These are phyloP conservation scores for Xylariaceae sp. DNA, from an alignment of 2,329 filamentous ascomycete species.

Conservation along the genomic window DNA sequence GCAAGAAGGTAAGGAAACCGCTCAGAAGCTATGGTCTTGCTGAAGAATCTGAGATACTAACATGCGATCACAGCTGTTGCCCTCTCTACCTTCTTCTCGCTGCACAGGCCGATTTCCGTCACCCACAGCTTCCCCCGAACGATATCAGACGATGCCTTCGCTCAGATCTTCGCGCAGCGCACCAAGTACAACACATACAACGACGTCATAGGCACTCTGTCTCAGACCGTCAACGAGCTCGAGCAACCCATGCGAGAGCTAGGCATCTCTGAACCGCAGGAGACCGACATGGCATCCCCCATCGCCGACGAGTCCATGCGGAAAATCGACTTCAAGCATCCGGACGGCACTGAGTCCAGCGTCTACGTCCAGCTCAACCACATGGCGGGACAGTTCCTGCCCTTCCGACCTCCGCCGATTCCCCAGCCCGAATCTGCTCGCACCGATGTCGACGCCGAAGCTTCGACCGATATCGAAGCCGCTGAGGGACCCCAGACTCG, in stretches of 20 bases:
- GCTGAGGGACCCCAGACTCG: conserved; percentile 45
- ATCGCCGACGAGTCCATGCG: conserved; percentile 47
- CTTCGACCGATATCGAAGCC: conserved; percentile 29
- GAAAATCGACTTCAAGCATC: conserved; percentile 52
- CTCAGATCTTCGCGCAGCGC: conserved; percentile 72
- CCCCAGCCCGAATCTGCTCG: conserved; percentile 57
- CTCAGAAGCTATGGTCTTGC: no score
- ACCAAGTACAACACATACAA: conserved; percentile 49
- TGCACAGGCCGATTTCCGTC: conserved; percentile 90
- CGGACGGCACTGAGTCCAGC: conserved; percentile 56
- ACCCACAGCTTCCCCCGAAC: conserved; percentile 74
- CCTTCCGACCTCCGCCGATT: conserved; percentile 81
- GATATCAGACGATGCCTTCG: conserved; percentile 72
- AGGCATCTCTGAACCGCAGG: conserved; percentile 43
- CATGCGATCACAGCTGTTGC: conserved; percentile 64
- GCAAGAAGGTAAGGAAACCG: conserved; percentile 52
- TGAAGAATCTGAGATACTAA: neutral
- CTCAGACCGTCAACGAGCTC: conserved; percentile 56
- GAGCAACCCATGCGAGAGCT: conserved; percentile 57
- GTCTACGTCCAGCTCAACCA: conserved; percentile 66
- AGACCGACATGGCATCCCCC: conserved; percentile 17
- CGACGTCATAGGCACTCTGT: conserved; percentile 67
- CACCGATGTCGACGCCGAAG: conserved; percentile 33
- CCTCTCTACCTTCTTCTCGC: conserved; percentile 90
- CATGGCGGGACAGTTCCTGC: conserved; percentile 68